Base-by-base conservation (phyloP, 1,284 basidiomycete genomes). In the Ceratobasidium sp. region DNA sequence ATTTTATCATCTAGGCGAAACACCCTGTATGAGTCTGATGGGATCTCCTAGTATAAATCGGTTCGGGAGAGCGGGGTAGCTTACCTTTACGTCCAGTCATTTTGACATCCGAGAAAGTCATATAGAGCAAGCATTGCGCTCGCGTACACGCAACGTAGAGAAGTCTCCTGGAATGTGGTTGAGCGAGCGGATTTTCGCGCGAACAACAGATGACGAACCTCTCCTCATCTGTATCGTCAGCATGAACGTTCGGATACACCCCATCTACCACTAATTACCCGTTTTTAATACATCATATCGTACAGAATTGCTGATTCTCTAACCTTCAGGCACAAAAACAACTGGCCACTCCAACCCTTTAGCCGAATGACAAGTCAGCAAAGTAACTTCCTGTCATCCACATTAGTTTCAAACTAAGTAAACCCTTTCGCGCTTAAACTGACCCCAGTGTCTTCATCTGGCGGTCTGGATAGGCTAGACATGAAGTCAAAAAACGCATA, bases 261-360 rank as follows among this genome's bases (percentile, higher is more conserved):
- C 89, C 91, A 52, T 86, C 78, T 75, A 94, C 93, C 12, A 90
- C 91, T 91, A 72, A 5, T 40, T 42, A 34, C 7, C 22, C 20
- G 7, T 12, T 6, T 15, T 47, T 8, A 47, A 6, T 22, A 22
- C 7, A 47, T 22, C 10, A 10, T 15, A 20, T 22, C 7, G 7
- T 15, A 22, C 10, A 8, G 10, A n/a, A 6, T 8, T 25, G 47
- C 22, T 43, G 22, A 15, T 40, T 8, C 17, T 40, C 78, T 68
- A 75, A 87, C 88, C 86, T 29, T 87, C 85, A 45, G 89, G 88
- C n/a, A 93, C 80, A 72, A 93, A 87, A 0, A 93, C 90, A 3
- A 92, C 90, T 0, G 93, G 93, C 93, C 93, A 97, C 77, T 97
- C 94, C 5, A 96, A 82, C 0, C 94, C 94, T 78, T 97, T 97